Evolutionary conservation across 306 rosid genomes (phyloP).

Genomic region (Vicia faba): DNA sequence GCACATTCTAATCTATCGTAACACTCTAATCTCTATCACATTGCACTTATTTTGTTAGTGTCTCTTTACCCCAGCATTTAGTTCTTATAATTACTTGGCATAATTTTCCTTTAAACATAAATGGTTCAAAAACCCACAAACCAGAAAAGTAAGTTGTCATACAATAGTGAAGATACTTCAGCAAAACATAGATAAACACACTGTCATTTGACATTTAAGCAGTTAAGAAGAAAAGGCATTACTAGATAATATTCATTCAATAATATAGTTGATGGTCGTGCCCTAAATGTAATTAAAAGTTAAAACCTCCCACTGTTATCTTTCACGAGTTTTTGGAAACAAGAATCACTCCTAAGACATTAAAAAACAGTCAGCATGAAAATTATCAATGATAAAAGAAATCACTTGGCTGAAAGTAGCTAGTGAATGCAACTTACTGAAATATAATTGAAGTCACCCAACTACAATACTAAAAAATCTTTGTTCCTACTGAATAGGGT

Average conservation of each 20-base stretch:
- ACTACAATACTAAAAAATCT: too few species aligned
- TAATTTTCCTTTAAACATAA: not conserved
- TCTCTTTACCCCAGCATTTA: not conserved
- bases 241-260: constrained; percentile 1
- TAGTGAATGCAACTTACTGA: too few species aligned
- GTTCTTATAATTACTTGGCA: too few species aligned
- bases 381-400: too few species aligned
- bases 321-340: constrained; percentile 4
- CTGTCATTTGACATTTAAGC: not conserved
- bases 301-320: constrained; percentile 10
- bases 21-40: too few species aligned
- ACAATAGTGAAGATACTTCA: not conserved
- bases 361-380: too few species aligned
- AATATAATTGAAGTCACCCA: too few species aligned
- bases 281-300: constrained; percentile 7
- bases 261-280: constrained; percentile 6
- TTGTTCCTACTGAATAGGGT: not conserved
- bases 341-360: constrained; percentile 5
- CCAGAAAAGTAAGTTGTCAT: constrained; percentile 21
- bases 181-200: not conserved
- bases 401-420: too few species aligned
- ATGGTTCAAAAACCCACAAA: not conserved
- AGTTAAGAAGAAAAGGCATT: too few species aligned
- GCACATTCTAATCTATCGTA: too few species aligned
- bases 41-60: too few species aligned